A percentile compares a stretch with the other conserved stretches of the same genome.
Evolutionary conservation across 2,329 filamentous ascomycete species (phyloP).

Genomic region (Aureobasidium sp.): DNA sequence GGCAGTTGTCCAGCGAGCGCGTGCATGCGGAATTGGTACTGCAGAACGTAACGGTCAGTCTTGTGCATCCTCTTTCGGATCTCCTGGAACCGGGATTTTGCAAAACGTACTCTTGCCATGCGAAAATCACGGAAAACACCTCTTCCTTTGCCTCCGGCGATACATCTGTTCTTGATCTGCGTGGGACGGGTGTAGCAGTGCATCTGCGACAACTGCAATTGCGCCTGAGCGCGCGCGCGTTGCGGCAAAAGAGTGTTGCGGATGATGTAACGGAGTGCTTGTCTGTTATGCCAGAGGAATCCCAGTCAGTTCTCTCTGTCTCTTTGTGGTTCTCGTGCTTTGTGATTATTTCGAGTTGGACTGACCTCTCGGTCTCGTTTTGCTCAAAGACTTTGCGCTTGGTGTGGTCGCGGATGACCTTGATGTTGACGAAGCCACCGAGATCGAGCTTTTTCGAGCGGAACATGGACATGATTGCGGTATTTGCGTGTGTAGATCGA

Average conservation of each 20-base stretch:
- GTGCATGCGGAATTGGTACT: slow-evolving; percentile 92
- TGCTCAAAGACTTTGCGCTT: slow-evolving; percentile 90
- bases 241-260: slow-evolving; percentile 82
- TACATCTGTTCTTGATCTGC: slow-evolving; percentile 89
- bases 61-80: slow-evolving; percentile 20
- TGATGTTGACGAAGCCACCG: slow-evolving; percentile 78
- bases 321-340: not conserved
- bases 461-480: slow-evolving; percentile 54
- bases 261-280: slow-evolving; percentile 76
- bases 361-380: slow-evolving; percentile 77
- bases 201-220: slow-evolving; percentile 90
- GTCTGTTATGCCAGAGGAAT: slow-evolving; percentile 49
- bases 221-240: slow-evolving; percentile 79
- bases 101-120: slow-evolving; percentile 71
- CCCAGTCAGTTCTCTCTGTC: not conserved
- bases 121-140: slow-evolving; percentile 92
- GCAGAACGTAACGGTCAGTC: slow-evolving; percentile 20
- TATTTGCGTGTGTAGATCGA: not conserved
- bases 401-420: slow-evolving; percentile 86
- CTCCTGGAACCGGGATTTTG: no score
- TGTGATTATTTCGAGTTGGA: not conserved
- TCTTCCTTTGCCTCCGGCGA: slow-evolving; percentile 80
- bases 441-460: slow-evolving; percentile 84
- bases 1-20: slow-evolving; percentile 79
- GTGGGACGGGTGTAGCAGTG: slow-evolving; percentile 90